phyloP scores from a whole-genome alignment of 768 basidiomycete genomes.

The Butyriboletus loyo region DNA sequence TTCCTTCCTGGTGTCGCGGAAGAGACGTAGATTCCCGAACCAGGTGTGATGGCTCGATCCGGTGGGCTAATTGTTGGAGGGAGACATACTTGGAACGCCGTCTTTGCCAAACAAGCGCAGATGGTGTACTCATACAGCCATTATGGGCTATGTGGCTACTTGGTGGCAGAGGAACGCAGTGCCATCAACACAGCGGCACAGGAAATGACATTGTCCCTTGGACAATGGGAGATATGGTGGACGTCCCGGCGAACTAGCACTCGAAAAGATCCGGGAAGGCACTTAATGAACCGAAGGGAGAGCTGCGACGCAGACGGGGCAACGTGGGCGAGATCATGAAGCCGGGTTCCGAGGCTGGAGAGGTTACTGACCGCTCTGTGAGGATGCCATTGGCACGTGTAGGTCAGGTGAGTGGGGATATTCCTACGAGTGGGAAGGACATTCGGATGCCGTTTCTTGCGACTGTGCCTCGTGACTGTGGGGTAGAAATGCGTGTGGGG shows the following conservation, averaged over 20 bases:
- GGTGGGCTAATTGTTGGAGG: conserved; percentile 5
- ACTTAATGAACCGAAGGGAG: background rate
- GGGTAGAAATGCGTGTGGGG: conserved; percentile 26
- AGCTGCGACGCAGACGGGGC: background rate
- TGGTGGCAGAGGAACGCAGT: background rate
- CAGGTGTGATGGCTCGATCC: conserved; percentile 2
- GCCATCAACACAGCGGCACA: background rate
- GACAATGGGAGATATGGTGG: conserved; percentile 11
- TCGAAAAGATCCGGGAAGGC: conserved; percentile 5
- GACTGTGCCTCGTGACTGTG: conserved; percentile 17
- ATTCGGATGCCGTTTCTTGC: background rate
- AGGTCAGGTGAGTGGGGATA: background rate
- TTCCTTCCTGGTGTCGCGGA: background rate
- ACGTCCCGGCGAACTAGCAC: background rate
- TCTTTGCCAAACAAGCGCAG: background rate
- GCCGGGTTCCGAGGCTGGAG: conserved; percentile 1
- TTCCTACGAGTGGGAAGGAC: background rate
- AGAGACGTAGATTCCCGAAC: conserved; percentile 5
- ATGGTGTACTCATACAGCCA: background rate
- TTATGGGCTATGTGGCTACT: background rate
- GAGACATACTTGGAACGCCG: background rate
- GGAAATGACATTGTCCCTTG: background rate
- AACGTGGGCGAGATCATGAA: background rate
- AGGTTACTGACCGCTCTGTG: background rate
- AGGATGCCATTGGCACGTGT: background rate